These are phyloP conservation scores for Sisymbrium irio DNA, from an alignment of 345 rosid genomes.

Conservation along the genomic window DNA sequence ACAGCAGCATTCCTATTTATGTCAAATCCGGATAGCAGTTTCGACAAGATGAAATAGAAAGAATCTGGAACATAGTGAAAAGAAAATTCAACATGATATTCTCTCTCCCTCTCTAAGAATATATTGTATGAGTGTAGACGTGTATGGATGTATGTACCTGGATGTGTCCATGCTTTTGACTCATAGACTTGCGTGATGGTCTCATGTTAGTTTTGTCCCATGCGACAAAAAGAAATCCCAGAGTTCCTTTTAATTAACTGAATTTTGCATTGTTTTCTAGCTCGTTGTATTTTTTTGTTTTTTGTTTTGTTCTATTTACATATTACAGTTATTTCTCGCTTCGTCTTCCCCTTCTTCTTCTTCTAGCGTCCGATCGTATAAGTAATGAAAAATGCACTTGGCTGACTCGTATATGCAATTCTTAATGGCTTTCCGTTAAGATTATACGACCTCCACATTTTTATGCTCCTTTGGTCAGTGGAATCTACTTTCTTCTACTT, in stretches of 20 bases:
- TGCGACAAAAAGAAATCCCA: slow-evolving; percentile 22
- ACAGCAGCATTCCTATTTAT: neutral
- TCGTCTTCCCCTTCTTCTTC: neutral
- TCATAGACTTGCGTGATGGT: neutral
- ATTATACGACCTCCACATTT: neutral
- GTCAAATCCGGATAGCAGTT: neutral
- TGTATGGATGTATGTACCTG: slow-evolving; percentile 13
- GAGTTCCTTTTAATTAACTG: neutral
- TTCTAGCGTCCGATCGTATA: neutral
- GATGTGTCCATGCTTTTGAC: slow-evolving; percentile 15
- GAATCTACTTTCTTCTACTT: neutral
- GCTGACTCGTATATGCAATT: neutral
- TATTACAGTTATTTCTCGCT: neutral
- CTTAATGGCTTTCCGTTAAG: neutral
- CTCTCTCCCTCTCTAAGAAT: neutral
- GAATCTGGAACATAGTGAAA: neutral
- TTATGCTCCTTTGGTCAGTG: neutral
- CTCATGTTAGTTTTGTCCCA: slow-evolving; percentile 18
- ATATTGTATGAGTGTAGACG: neutral
- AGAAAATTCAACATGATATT: neutral
- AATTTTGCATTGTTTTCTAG: slow-evolving; percentile 9
- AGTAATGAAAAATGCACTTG: neutral
- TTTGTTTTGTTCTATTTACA: neutral
- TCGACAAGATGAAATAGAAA: neutral
- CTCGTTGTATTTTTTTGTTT: neutral